Evolutionary conservation across 768 basidiomycete species (phyloP).

Genomic region (Arthromyces matolae): DNA sequence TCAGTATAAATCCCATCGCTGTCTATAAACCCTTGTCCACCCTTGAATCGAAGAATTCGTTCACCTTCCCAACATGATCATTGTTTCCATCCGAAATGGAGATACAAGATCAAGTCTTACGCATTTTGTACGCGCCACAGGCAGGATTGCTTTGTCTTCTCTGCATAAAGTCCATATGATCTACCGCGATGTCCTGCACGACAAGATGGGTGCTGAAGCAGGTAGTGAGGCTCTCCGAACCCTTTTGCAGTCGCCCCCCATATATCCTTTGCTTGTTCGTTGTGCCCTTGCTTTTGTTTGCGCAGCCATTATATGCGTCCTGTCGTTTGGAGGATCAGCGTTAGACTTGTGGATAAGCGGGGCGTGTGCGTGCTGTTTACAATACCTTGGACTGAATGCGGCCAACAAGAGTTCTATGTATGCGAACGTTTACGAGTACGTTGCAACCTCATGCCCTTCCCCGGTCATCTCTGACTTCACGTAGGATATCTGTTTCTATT

Average conservation of each 20-base stretch:
- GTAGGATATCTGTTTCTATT: constrained; percentile 80
- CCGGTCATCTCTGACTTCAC: not conserved
- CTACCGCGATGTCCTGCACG: constrained; percentile 85
- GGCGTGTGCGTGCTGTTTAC: constrained; percentile 60
- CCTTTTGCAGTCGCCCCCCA: constrained; percentile 59
- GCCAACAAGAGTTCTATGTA: constrained; percentile 86
- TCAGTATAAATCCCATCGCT: too few relatives aligned
- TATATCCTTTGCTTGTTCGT: constrained; percentile 64
- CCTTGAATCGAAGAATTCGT: constrained; percentile 60
- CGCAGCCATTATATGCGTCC: constrained; percentile 76
- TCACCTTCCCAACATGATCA: constrained; percentile 73
- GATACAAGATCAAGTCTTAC: constrained; percentile 70
- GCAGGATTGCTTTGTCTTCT: constrained; percentile 76
- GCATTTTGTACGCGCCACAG: constrained; percentile 80
- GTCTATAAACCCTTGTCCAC: too few relatives aligned
- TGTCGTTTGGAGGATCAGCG: constrained; percentile 78
- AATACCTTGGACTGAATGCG: constrained; percentile 77
- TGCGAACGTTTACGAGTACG: constrained; percentile 95
- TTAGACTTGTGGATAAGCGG: constrained; percentile 85
- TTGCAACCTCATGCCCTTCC: constrained; percentile 9
- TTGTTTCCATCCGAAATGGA: constrained; percentile 79
- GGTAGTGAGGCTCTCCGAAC: constrained; percentile 66
- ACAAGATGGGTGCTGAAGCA: constrained; percentile 68
- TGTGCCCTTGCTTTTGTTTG: constrained; percentile 75
- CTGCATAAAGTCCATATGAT: constrained; percentile 79